Evolutionary conservation across 495 filamentous ascomycete genomes (phyloP), one percentile per base, ranked within the genome.

Genomic region (Pseudomonodictys pantanalensis): DNA sequence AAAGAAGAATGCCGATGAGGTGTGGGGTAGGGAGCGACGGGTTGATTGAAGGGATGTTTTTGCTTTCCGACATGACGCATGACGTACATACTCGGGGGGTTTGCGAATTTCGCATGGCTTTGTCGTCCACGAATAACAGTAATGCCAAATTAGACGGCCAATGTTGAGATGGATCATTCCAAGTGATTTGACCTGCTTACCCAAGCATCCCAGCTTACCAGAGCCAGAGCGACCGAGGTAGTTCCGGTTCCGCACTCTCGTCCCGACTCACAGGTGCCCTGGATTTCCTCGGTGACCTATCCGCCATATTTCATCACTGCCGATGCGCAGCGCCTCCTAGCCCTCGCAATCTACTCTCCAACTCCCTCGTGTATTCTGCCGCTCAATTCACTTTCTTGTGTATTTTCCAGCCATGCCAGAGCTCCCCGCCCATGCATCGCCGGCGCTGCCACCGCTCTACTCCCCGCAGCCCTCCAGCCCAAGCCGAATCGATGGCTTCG

Each of bases 1-100:
- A 3, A 93, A 88, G 77, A 82, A 79, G 49, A 85, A 83, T 64
- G 81, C 79, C 0, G 89, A 96, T 67, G 91, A 95, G 71, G 91
- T 95, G 33, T 96, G 91, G 91, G 89, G 90, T 6, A 77, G 89
- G 52, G 75, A 73, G 58, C 75, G 81, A 61, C 77, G 82, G 18
- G 65, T 51, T 18, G 65, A 68, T 33, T 68, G 52, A 29, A 15
- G 3, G 20, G 49, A n/a, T 43, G 12, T 25, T 39, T 18, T 3
- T 52, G 41, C 25, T 22, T 32, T 35, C 32, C 8, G 32, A 35
- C 15, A 15, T 15, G 15, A 35, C n/a, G n/a, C n/a, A n/a, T n/a
- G n/a, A n/a, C n/a, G n/a, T n/a, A n/a, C n/a, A n/a, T n/a, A n/a
- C n/a, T n/a, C n/a, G n/a, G n/a, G n/a, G n/a, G n/a, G n/a, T n/a